These are phyloP conservation scores for Aspergillus proliferans DNA, from an alignment of 2,329 filamentous ascomycete genomes.

Conservation along the genomic window DNA sequence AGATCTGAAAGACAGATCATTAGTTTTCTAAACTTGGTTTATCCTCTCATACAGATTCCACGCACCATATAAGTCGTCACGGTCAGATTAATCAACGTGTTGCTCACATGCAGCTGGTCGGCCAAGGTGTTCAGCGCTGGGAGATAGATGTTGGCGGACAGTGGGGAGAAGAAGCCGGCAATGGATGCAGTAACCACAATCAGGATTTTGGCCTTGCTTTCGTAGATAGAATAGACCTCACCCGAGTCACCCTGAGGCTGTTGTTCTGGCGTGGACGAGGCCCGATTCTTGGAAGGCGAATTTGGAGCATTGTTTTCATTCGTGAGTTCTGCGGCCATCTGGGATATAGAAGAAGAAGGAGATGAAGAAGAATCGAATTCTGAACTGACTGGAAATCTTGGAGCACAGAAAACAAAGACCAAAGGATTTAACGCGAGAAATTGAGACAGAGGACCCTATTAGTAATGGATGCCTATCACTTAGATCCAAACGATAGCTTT, in stretches of 20 bases:
- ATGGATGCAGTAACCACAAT: conserved; percentile 2
- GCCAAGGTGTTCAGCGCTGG: conserved; percentile 28
- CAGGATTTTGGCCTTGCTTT: neutral
- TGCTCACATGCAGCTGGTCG: conserved; percentile 33
- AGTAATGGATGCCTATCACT: too few relatives aligned
- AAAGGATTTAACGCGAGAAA: neutral
- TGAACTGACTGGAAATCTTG: neutral
- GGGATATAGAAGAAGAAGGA: neutral
- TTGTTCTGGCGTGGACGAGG: neutral
- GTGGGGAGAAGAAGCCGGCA: conserved; percentile 16
- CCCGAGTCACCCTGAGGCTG: neutral
- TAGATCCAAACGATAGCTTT: too few relatives aligned
- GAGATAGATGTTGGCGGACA: conserved; percentile 25
- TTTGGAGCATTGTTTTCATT: neutral
- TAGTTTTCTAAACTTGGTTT: neutral
- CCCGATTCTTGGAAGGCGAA: neutral
- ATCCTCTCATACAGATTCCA: neutral
- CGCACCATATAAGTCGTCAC: conserved; percentile 45
- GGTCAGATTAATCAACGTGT: conserved; percentile 41
- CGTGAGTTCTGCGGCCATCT: neutral
- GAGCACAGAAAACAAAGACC: neutral
- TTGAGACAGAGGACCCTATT: neutral
- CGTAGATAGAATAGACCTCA: neutral
- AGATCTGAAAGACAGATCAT: conserved; percentile 30
- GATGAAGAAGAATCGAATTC: neutral